These are phyloP conservation scores for Tephrocybe rancida DNA, from an alignment of 768 basidiomycete species.

Conservation along the genomic window DNA sequence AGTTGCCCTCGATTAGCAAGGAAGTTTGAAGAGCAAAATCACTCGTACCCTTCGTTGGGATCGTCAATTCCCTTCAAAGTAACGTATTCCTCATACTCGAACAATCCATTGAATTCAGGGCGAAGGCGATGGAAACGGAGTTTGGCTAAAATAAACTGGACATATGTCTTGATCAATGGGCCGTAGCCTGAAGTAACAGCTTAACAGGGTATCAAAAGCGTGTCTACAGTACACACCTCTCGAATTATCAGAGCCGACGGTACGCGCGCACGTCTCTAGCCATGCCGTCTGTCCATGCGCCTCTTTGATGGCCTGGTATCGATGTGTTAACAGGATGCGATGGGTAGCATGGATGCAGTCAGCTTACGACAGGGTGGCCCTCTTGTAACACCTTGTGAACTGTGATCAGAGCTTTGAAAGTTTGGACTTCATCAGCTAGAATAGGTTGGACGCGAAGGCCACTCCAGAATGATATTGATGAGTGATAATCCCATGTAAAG, in stretches of 20 bases:
- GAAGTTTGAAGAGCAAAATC: constrained; percentile 1
- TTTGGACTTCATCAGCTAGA: constrained; percentile 94
- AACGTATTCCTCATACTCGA: constrained; percentile 99
- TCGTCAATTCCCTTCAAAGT: constrained; percentile 97
- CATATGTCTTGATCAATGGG: constrained; percentile 91
- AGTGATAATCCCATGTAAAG: constrained; percentile 99
- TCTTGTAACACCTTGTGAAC: constrained; percentile 99
- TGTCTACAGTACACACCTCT: constrained; percentile 54
- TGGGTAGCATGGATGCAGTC: constrained; percentile 2
- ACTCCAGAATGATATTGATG: constrained; percentile 97
- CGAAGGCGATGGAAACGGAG: constrained; percentile 94
- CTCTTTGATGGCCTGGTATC: constrained; percentile 88
- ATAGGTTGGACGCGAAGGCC: constrained; percentile 96
- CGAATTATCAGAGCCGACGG: constrained; percentile 74
- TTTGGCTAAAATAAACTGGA: constrained; percentile 93
- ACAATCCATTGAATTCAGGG: constrained; percentile 97
- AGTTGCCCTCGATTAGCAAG: constrained; percentile 13
- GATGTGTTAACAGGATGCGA: constrained; percentile 4
- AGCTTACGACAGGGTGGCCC: constrained; percentile 86
- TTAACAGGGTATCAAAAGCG: constrained; percentile 1
- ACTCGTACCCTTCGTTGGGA: constrained; percentile 93
- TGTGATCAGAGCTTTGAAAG: constrained; percentile 96
- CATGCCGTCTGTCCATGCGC: constrained; percentile 96
- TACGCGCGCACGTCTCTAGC: constrained; percentile 96
- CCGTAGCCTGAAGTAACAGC: constrained; percentile 70